These are phyloP conservation scores for Agrocybe chaxingu DNA, from an alignment of 768 basidiomycete genomes.

Conservation along the genomic window DNA sequence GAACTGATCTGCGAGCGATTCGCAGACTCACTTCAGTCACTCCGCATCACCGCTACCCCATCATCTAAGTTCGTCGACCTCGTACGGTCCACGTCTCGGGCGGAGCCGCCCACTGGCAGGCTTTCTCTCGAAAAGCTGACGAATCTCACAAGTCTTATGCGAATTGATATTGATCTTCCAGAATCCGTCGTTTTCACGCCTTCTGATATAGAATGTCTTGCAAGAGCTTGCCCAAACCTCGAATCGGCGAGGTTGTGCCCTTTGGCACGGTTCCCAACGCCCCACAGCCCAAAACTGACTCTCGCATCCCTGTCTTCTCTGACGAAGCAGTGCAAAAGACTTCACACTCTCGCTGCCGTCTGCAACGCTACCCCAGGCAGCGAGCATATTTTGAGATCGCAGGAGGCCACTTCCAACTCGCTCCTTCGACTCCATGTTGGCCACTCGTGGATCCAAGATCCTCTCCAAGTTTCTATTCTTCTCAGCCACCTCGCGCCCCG, in stretches of 20 bases:
- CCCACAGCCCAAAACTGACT: slow-evolving; percentile 51
- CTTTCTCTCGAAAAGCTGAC: slow-evolving; percentile 61
- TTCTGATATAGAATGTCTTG: slow-evolving; percentile 55
- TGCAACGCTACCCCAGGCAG: slow-evolving; percentile 52
- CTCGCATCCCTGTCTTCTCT: slow-evolving; percentile 63
- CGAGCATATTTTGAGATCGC: slow-evolving; percentile 42
- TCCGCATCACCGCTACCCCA: slow-evolving; percentile 63
- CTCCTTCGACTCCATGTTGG: slow-evolving; percentile 72
- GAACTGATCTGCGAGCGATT: slow-evolving; percentile 62
- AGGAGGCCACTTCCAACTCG: slow-evolving; percentile 56
- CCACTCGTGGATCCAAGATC: slow-evolving; percentile 69
- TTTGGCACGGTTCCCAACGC: slow-evolving; percentile 58
- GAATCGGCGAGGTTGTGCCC: slow-evolving; percentile 70
- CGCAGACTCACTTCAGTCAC: slow-evolving; percentile 51
- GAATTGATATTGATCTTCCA: slow-evolving; percentile 77
- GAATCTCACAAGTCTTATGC: slow-evolving; percentile 49
- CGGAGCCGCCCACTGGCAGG: slow-evolving; percentile 55
- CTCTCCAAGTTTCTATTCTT: slow-evolving; percentile 67
- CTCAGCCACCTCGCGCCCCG: slow-evolving; percentile 76
- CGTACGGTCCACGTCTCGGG: slow-evolving; percentile 69
- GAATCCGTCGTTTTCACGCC: slow-evolving; percentile 68
- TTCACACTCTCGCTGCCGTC: slow-evolving; percentile 66
- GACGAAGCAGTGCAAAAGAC: slow-evolving; percentile 50
- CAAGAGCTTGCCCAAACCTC: slow-evolving; percentile 62
- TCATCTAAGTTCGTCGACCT: slow-evolving; percentile 80